phyloP scores from a whole-genome alignment of 2,329 filamentous ascomycete genomes.

The Cladobotryum protrusum region DNA sequence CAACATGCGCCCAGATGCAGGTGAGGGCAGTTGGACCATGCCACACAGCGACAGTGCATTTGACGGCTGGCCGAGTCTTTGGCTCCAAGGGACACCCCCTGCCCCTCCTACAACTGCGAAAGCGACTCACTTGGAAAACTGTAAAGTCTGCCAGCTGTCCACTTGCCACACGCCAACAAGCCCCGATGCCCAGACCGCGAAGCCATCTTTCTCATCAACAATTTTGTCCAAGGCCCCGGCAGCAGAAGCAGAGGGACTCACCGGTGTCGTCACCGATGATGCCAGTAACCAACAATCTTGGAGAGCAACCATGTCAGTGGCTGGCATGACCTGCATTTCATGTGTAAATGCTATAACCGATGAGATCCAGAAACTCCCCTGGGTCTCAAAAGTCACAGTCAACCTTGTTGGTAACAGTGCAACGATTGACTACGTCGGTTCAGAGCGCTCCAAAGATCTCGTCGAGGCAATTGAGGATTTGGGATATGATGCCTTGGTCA shows the following conservation, averaged over 20 bases:
- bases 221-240: conserved; percentile 1
- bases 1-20: conserved; percentile 17
- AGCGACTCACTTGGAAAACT: conserved; percentile 32
- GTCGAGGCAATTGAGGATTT: conserved; percentile 51
- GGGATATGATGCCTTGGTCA: conserved; percentile 59
- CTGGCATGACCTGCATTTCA: conserved; percentile 68
- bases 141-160: conserved; percentile 28
- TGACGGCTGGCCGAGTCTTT: conserved; percentile 27
- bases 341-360: conserved; percentile 59
- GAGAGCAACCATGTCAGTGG: conserved; percentile 52
- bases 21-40: conserved; percentile 19
- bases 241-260: conserved; percentile 2
- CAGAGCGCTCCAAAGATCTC: conserved; percentile 26
- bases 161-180: conserved; percentile 8
- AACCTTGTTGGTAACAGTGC: conserved; percentile 65
- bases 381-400: conserved; percentile 52
- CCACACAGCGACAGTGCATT: conserved; percentile 17
- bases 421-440: conserved; percentile 46
- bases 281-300: conserved; percentile 25
- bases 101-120: conserved; percentile 19
- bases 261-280: conserved; percentile 13
- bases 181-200: conserved; percentile 7
- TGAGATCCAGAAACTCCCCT: conserved; percentile 49
- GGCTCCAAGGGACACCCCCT: conserved; percentile 21
- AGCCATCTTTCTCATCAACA: conserved; percentile 1